Base-by-base conservation (phyloP, 352 stramenopile genomes). In the Achlya hypogyna region DNA sequence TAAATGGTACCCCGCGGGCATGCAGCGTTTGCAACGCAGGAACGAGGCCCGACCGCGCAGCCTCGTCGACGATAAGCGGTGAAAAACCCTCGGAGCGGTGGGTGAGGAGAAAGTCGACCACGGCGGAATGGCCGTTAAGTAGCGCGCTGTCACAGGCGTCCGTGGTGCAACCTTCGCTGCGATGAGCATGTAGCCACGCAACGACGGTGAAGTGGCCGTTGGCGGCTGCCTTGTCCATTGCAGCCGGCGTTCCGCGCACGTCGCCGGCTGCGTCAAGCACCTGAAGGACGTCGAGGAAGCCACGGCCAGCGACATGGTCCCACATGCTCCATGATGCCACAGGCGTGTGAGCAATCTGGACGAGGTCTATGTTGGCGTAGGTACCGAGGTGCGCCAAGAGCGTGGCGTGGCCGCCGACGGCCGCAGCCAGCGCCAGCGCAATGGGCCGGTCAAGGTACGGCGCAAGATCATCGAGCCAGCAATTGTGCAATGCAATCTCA, bases 111-210 rank as follows among this genome's bases (percentile, higher is more conserved):
- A 38, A 56, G 10, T 12, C 8, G 2, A 56, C 10, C 2, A 56
- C 49, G 31, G 16, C 49, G 31, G 2, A 12, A n/a, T 56, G 49
- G 31, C 49, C 49, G 10, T 56, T 10, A 1, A 38, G 25, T 16
- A 56, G 20, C 10, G 49, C 14, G 2, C 10, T n/a, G 8, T 56
- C 49, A 20, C 78, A 72, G 2, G 60, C 60, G 4, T 51, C 27
- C 10, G 40, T 67, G 10, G 60, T 59, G 29, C 60, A 67, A 8
- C 60, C 60, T 67, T 67, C 60, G 22, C 18, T n/a, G 29, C 60
- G 60, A 5, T 67, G 8, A 4, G 40, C 60, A 34, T 67, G 60
- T 4, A 67, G 47, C 45, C 45, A 67, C 1, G 14, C 8, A 4
- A 67, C 60, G 34, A 67, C 60, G 18, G 56, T 12, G 14, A 58